Percentiles rank a stretch among this genome's conserved stretches.
These are phyloP conservation scores for Colletotrichum sp. DNA, from an alignment of 2,329 filamentous ascomycete species.

Conservation along the genomic window DNA sequence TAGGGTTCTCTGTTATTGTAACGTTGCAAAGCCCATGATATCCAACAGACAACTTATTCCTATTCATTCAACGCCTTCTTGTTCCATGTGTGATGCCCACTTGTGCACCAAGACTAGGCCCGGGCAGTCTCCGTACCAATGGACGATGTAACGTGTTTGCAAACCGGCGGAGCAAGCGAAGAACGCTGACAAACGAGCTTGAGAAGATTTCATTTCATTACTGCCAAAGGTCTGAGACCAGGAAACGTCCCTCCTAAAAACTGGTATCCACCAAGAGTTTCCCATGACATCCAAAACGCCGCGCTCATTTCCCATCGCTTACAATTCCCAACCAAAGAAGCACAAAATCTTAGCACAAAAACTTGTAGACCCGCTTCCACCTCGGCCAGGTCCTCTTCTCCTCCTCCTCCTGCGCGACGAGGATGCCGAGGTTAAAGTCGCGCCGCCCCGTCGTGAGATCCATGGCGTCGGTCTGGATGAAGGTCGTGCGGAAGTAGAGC, in stretches of 20 bases:
- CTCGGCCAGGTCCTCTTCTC: slow-evolving; percentile 74
- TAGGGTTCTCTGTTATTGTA: slow-evolving; percentile 7
- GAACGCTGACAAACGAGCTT: not conserved
- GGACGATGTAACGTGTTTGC: not conserved
- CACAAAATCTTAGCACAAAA: slow-evolving; percentile 61
- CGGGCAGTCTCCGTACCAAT: not conserved
- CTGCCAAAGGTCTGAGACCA: not conserved
- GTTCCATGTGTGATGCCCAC: not conserved
- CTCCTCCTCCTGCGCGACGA: slow-evolving; percentile 80
- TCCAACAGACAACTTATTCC: slow-evolving; percentile 18
- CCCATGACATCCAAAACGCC: not conserved
- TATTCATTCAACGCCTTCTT: not conserved
- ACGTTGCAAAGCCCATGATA: slow-evolving; percentile 18
- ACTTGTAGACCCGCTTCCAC: slow-evolving; percentile 80
- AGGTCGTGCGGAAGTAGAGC: slow-evolving; percentile 70
- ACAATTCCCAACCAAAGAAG: not conserved
- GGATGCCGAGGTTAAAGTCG: slow-evolving; percentile 79
- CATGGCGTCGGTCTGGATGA: slow-evolving; percentile 76
- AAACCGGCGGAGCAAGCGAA: not conserved
- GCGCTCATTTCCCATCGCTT: not conserved
- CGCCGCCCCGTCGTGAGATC: slow-evolving; percentile 85
- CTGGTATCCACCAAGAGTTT: not conserved
- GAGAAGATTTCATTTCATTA: not conserved
- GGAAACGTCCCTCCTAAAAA: not conserved
- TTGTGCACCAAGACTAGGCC: not conserved